Conservation (phyloP, 2,329 filamentous ascomycete genomes). For the Colletotrichum sidae region DNA sequence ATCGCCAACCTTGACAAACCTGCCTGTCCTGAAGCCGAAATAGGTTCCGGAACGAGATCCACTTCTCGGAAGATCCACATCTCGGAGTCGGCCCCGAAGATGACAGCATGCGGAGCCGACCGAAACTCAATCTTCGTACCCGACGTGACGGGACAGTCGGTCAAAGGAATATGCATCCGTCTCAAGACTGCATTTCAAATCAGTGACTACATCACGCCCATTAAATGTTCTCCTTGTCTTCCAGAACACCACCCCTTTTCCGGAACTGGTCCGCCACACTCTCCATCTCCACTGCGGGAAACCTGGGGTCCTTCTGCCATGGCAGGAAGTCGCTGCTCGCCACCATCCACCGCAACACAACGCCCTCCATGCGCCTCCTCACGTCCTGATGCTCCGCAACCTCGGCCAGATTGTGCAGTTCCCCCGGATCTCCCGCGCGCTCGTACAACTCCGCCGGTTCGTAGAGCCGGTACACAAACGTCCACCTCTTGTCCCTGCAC, state of each 20-base stretch:
- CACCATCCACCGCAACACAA: conserved; percentile 52
- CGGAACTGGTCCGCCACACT: conserved; percentile 43
- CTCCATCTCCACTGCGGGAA: conserved; percentile 49
- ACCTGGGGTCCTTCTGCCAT: conserved; percentile 48
- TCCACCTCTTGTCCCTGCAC: conserved; percentile 51
- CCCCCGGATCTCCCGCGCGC: conserved; percentile 49
- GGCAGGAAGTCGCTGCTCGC: conserved; percentile 50
- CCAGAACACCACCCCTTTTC: conserved; percentile 17
- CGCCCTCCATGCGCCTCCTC: conserved; percentile 43
- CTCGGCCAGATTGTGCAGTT: conserved; percentile 53
- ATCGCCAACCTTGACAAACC: too few species aligned
- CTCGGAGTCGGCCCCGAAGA: background rate
- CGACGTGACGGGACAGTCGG: background rate
- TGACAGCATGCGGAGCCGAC: background rate
- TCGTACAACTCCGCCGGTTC: conserved; percentile 58
- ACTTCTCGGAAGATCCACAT: background rate
- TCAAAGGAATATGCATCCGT: too few species aligned
- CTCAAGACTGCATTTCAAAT: too few species aligned
- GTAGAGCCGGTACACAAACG: conserved; percentile 58
- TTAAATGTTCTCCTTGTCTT: background rate
- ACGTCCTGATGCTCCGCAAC: conserved; percentile 41
- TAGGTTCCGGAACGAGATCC: too few species aligned
- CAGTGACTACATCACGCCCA: too few species aligned
- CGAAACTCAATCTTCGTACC: too few species aligned
- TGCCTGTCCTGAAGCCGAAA: too few species aligned